Conservation (phyloP, 2,329 filamentous ascomycete genomes). For the Diaporthe capsici region DNA sequence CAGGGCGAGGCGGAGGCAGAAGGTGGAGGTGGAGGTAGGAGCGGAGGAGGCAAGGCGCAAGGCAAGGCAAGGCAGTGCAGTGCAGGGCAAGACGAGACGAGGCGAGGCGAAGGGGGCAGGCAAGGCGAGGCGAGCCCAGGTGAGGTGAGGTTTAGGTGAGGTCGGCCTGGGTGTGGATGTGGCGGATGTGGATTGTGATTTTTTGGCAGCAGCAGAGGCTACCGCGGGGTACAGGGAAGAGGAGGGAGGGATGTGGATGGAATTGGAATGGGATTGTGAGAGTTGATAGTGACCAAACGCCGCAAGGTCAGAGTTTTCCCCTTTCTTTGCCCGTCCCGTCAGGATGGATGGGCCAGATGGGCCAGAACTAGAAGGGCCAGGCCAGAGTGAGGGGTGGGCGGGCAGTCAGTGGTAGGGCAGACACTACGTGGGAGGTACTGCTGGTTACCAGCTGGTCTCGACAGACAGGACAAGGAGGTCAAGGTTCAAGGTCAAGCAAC, state of each 20-base stretch:
- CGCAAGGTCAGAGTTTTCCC: conserved; percentile 39
- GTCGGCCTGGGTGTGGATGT: background rate
- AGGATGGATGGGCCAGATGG: conserved; percentile 12
- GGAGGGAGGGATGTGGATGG: conserved; percentile 34
- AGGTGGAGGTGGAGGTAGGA: background rate
- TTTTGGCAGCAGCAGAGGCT: conserved; percentile 35
- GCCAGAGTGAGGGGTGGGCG: background rate
- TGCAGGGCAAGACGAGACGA: background rate
- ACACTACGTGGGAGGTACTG: background rate
- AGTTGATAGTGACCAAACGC: conserved; percentile 25
- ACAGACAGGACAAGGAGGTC: background rate
- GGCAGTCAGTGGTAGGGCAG: background rate
- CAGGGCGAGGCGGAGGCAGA: background rate
- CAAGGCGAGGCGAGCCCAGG: background rate
- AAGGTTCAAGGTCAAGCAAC: background rate
- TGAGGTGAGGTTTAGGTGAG: background rate
- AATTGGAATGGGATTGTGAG: conserved; percentile 33
- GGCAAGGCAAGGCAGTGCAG: background rate
- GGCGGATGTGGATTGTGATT: background rate
- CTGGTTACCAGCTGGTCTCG: background rate
- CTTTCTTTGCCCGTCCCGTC: conserved; percentile 1
- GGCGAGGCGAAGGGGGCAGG: background rate
- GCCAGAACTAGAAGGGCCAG: background rate
- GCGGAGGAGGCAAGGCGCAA: conserved; percentile 14
- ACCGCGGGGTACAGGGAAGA: conserved; percentile 41